phyloP scores from a whole-genome alignment of 2,329 filamentous ascomycete genomes.

The Xenosphaeropsis pyriputrescens region DNA sequence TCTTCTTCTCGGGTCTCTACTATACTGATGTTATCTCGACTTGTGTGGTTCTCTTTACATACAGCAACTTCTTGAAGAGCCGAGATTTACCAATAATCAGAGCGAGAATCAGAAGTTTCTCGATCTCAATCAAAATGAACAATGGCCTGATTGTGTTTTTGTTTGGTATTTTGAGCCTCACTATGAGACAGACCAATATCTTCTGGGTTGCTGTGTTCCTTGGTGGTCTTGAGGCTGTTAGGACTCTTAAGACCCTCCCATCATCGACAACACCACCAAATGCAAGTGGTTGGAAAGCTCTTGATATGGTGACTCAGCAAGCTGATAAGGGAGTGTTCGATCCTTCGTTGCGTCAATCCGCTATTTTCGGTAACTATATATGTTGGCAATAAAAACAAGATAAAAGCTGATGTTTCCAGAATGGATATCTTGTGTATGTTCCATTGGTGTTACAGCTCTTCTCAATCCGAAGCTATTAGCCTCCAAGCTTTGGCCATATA shows the following conservation, averaged over 20 bases:
- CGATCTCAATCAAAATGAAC: neutral
- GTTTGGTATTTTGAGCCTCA: slow-evolving; percentile 50
- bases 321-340: slow-evolving; percentile 40
- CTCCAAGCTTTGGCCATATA: slow-evolving; percentile 37
- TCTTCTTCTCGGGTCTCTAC: slow-evolving; percentile 92
- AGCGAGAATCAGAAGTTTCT: too few species aligned
- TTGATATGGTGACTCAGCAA: slow-evolving; percentile 8
- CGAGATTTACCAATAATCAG: neutral
- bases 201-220: slow-evolving; percentile 84
- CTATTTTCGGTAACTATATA: slow-evolving; percentile 30
- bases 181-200: slow-evolving; percentile 88
- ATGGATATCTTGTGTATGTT: slow-evolving; percentile 40
- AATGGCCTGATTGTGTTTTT: slow-evolving; percentile 21
- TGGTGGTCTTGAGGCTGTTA: slow-evolving; percentile 42
- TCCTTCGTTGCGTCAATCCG: slow-evolving; percentile 28
- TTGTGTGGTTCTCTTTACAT: slow-evolving; percentile 56
- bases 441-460: slow-evolving; percentile 43
- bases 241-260: slow-evolving; percentile 29
- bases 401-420: slow-evolving; percentile 24
- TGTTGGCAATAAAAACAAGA: neutral
- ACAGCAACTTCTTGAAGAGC: slow-evolving; percentile 37
- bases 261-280: slow-evolving; percentile 5
- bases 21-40: slow-evolving; percentile 89
- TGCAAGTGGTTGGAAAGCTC: slow-evolving; percentile 5
- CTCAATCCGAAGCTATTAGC: slow-evolving; percentile 31